Conservation (phyloP, 306 rosid species). For the Aeschynomene evenia region DNA sequence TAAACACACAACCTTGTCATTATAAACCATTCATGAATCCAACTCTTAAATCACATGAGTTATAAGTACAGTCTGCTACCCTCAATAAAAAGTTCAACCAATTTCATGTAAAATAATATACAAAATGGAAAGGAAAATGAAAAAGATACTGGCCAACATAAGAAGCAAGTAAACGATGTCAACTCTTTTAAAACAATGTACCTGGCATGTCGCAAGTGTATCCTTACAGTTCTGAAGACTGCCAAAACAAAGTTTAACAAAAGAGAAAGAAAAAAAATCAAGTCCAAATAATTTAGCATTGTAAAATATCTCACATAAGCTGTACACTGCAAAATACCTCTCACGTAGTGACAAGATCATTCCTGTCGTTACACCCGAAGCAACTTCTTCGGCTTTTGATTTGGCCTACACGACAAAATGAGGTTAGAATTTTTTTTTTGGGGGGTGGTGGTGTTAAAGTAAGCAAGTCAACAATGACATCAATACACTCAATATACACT, state of each 20-base stretch:
- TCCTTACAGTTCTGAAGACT: constrained; percentile 77
- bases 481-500: too few relatives aligned
- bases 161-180: constrained; percentile 13
- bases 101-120: neutral
- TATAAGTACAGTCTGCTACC: constrained; percentile 3
- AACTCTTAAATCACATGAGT: neutral
- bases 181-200: constrained; percentile 41
- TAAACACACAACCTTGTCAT: constrained; percentile 14
- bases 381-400: constrained; percentile 67
- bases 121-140: neutral
- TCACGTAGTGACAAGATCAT: constrained; percentile 92
- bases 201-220: constrained; percentile 74
- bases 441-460: neutral
- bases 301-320: constrained; percentile 3
- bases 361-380: constrained; percentile 80
- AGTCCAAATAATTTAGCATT: constrained; percentile 12
- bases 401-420: constrained; percentile 45
- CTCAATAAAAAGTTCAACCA: neutral
- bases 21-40: constrained; percentile 1
- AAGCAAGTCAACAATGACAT: neutral
- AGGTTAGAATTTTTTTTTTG: neutral
- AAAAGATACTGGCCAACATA: neutral
- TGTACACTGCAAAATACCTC: constrained; percentile 50
- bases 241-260: constrained; percentile 35
- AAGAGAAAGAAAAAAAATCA: neutral